These are phyloP conservation scores for Aspergillus quadricinctus DNA, from an alignment of 2,329 filamentous ascomycete genomes.

Conservation along the genomic window DNA sequence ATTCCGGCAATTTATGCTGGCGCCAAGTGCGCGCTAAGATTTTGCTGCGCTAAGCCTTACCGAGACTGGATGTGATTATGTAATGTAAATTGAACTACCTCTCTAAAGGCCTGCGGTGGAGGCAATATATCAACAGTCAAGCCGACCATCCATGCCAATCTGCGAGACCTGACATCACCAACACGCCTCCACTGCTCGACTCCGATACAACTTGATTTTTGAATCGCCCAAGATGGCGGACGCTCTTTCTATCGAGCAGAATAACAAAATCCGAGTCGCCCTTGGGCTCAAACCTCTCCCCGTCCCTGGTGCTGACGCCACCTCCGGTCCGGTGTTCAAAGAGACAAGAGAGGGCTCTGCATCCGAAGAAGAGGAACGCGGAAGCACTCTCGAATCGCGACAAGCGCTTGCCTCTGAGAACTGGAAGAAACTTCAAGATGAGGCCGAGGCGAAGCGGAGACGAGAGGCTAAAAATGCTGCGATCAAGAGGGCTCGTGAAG, in stretches of 20 bases:
- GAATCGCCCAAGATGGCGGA: conserved; percentile 40
- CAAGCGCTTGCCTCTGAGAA: conserved; percentile 42
- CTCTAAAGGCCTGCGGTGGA: neutral
- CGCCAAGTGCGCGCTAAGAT: conserved; percentile 25
- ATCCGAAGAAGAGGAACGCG: conserved; percentile 61
- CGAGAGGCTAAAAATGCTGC: conserved; percentile 77
- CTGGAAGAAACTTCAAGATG: conserved; percentile 61
- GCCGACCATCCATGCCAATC: neutral
- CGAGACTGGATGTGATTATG: conserved; percentile 12
- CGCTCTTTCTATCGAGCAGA: conserved; percentile 79
- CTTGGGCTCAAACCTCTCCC: conserved; percentile 88
- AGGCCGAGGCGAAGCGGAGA: conserved; percentile 66
- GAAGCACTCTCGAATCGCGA: conserved; percentile 75
- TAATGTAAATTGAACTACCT: conserved; percentile 5
- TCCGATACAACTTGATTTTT: neutral
- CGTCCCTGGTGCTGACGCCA: conserved; percentile 60
- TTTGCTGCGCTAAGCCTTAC: conserved; percentile 19
- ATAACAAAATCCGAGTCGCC: conserved; percentile 83
- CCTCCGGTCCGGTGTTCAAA: conserved; percentile 55
- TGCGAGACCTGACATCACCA: neutral
- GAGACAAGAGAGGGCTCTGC: conserved; percentile 44
- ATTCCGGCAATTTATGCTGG: conserved; percentile 24
- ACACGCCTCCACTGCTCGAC: neutral
- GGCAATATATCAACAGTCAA: neutral
- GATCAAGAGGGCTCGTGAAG: conserved; percentile 82